Evolutionary conservation across 176 grass and related monocot species (phyloP), one percentile per base, ranked within the genome.

Genomic region (Calamus simplicifolius): DNA sequence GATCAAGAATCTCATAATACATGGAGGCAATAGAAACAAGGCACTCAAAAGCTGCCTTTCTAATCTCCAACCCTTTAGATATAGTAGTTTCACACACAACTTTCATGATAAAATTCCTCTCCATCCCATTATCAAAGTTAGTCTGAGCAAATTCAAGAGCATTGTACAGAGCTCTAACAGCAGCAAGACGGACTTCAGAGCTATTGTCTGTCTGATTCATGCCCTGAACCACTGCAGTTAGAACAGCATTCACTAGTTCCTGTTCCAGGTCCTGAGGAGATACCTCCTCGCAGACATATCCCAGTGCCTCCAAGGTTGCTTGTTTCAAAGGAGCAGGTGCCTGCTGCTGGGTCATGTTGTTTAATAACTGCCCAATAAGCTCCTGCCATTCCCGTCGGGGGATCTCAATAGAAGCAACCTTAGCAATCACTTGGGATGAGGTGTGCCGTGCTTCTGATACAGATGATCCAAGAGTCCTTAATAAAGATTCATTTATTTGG

Each of bases 101-200:
- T 64, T 95, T 95, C 82, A 95, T 95, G 51, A 95, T 95, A 66
- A 81, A 89, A 51, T 78, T 86, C 66, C 90, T 95, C 74, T 95
- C 90, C 64, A 89, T 66, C 61, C 79, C 82, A 83, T 95, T 95
- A 52, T 84, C 90, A 58, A 95, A 95, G 55, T 95, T 95, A 38
- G 76, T 86, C 74, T 95, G 85, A 35, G 82, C 85, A 71, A 89
- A 89, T 66, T 84, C 86, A 62, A 95, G 82, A 75, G 82, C 82
- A 67, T 84, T 95, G 53, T 95, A 86, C 21, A 95, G 72, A 25
- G 90, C 85, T 48, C 64, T 95, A 61, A 84, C 70, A 52, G 85
- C 85, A 10, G 85, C 85, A 77, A 95, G 81, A 58, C 79, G 82
- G 2, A 89, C 90, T 73, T 95, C 85, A 49, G 77, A 59, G 59